Evolutionary conservation across 2,329 filamentous ascomycete species (phyloP).

Genomic region (Fusarium gaditjirri): DNA sequence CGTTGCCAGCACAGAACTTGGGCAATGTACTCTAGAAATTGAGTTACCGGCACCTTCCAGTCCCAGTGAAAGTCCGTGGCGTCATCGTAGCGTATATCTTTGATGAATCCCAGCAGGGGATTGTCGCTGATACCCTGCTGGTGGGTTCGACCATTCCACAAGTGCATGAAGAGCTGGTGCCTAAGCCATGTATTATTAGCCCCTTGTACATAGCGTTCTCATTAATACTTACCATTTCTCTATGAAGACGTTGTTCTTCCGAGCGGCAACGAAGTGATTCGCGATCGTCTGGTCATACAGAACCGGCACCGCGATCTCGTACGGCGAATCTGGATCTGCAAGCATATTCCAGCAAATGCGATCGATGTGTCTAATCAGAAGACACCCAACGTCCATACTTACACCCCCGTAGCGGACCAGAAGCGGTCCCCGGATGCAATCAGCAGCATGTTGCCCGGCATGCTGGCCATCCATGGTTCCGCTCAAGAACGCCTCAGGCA

Average conservation of each 20-base stretch:
- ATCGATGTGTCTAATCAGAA: background rate
- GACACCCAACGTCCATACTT: background rate
- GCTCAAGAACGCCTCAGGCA: too few species aligned
- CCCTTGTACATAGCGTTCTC: accelerated
- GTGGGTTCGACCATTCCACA: background rate
- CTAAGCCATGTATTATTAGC: background rate
- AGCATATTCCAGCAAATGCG: background rate
- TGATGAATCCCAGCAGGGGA: background rate
- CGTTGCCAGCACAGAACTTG: background rate
- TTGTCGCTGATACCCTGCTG: background rate
- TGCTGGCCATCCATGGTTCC: too few species aligned
- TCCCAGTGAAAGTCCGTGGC: background rate
- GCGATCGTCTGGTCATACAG: background rate
- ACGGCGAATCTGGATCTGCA: background rate
- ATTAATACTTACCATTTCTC: background rate
- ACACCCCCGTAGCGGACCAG: too few species aligned
- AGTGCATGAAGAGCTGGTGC: background rate
- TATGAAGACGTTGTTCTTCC: background rate
- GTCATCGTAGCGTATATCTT: background rate
- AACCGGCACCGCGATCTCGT: background rate
- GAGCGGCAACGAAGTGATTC: background rate
- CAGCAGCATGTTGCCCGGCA: too few species aligned
- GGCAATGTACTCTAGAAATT: background rate
- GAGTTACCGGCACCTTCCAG: background rate
- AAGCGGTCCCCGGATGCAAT: too few species aligned